Evolutionary conservation across 768 basidiomycete genomes (phyloP).

Genomic region (Pleurotus ostreatus): DNA sequence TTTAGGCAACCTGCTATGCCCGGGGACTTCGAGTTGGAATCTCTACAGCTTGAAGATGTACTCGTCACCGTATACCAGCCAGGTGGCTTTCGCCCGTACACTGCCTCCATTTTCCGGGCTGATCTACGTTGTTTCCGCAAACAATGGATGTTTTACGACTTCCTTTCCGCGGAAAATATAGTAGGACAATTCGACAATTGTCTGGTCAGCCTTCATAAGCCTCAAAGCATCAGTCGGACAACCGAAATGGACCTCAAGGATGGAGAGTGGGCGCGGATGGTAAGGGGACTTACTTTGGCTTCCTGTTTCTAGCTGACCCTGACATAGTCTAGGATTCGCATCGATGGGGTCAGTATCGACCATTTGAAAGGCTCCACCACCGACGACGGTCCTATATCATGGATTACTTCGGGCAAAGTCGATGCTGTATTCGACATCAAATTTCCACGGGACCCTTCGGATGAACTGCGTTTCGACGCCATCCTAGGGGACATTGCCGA

Average conservation of each 20-base stretch:
- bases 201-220: slow-evolving; percentile 91
- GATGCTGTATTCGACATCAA: slow-evolving; percentile 98
- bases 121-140: slow-evolving; percentile 82
- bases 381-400: slow-evolving; percentile 83
- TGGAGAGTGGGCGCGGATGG: slow-evolving; percentile 87
- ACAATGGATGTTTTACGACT: slow-evolving; percentile 94
- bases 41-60: slow-evolving; percentile 87
- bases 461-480: slow-evolving; percentile 68
- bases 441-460: slow-evolving; percentile 79
- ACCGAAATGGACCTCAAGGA: slow-evolving; percentile 83
- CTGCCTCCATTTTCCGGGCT: slow-evolving; percentile 90
- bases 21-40: slow-evolving; percentile 91
- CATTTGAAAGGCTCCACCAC: slow-evolving; percentile 82
- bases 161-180: slow-evolving; percentile 89
- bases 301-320: not conserved
- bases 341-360: slow-evolving; percentile 96
- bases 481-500: slow-evolving; percentile 90
- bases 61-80: slow-evolving; percentile 95
- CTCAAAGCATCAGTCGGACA: slow-evolving; percentile 91
- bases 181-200: slow-evolving; percentile 99
- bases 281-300: slow-evolving; percentile 27
- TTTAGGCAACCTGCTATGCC: slow-evolving; percentile 72
- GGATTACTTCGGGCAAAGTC: slow-evolving; percentile 96
- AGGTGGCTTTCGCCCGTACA: slow-evolving; percentile 86
- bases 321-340: slow-evolving; percentile 83